Evolutionary conservation across 1,284 basidiomycete genomes (phyloP).

Genomic region (Phylloporus gajari): DNA sequence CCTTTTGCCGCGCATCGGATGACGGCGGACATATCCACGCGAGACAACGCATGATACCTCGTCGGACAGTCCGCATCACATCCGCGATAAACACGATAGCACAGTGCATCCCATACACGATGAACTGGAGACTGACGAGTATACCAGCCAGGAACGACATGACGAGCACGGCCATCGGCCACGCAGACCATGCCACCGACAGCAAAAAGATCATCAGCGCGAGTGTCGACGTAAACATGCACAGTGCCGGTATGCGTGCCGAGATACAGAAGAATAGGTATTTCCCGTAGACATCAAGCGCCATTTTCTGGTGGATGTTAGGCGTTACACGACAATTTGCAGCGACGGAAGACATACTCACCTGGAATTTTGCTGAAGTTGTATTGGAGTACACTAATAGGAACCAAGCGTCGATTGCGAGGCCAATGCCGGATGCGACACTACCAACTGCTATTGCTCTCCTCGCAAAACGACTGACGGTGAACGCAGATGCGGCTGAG

Average conservation of each 20-base stretch:
- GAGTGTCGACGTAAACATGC: slow-evolving; percentile 62
- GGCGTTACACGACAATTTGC: not conserved
- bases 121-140: slow-evolving; percentile 69
- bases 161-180: slow-evolving; percentile 68
- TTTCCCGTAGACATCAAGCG: slow-evolving; percentile 65
- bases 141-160: slow-evolving; percentile 66
- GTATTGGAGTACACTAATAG: slow-evolving; percentile 66
- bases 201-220: slow-evolving; percentile 68
- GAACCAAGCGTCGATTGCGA: slow-evolving; percentile 70
- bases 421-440: slow-evolving; percentile 68
- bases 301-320: slow-evolving; percentile 52
- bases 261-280: slow-evolving; percentile 75
- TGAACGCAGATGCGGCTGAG: slow-evolving; percentile 60
- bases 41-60: slow-evolving; percentile 24
- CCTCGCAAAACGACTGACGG: slow-evolving; percentile 54
- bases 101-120: slow-evolving; percentile 64
- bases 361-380: slow-evolving; percentile 62
- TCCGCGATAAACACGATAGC: slow-evolving; percentile 28
- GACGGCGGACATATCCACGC: slow-evolving; percentile 22
- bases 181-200: slow-evolving; percentile 67
- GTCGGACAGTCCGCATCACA: slow-evolving; percentile 18
- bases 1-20: slow-evolving; percentile 24
- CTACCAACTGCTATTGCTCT: slow-evolving; percentile 64
- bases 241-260: slow-evolving; percentile 67
- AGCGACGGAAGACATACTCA: slow-evolving; percentile 38